phyloP scores from a whole-genome alignment of 2,329 filamentous ascomycete species.

The Xylaria hypoxylon region DNA sequence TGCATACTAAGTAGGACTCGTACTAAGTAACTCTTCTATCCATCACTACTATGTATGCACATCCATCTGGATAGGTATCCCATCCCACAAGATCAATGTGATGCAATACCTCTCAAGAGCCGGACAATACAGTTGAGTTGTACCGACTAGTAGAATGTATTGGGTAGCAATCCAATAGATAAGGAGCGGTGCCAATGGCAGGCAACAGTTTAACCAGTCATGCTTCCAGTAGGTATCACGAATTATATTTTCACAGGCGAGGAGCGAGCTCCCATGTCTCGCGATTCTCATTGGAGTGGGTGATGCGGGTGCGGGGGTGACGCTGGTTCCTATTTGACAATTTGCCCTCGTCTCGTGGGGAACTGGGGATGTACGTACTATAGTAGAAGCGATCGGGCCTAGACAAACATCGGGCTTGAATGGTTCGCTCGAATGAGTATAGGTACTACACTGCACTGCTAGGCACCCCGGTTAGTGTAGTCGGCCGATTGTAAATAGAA shows the following conservation, averaged over 20 bases:
- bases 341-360: constrained; percentile 5
- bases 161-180: constrained; percentile 36
- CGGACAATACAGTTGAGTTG: neutral
- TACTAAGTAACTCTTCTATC: neutral
- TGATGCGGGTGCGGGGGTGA: constrained; percentile 26
- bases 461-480: too few species aligned
- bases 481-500: too few species aligned
- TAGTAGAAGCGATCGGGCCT: constrained; percentile 5
- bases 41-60: neutral
- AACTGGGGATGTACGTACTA: neutral
- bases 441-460: too few species aligned
- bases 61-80: neutral
- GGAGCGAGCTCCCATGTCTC: constrained; percentile 6
- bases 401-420: constrained; percentile 2
- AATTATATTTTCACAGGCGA: constrained; percentile 19
- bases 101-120: neutral
- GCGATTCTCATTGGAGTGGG: constrained; percentile 10
- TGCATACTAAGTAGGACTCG: neutral
- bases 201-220: constrained; percentile 6
- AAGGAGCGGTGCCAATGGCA: constrained; percentile 29
- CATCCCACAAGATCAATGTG: neutral
- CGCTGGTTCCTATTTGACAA: constrained; percentile 28
- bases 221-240: constrained; percentile 21
- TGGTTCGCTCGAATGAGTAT: constrained; percentile 2
- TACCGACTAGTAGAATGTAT: constrained; percentile 9